Base-by-base conservation (phyloP, 805 yeast genomes). In the Saccharomyces kudriavzevii region DNA sequence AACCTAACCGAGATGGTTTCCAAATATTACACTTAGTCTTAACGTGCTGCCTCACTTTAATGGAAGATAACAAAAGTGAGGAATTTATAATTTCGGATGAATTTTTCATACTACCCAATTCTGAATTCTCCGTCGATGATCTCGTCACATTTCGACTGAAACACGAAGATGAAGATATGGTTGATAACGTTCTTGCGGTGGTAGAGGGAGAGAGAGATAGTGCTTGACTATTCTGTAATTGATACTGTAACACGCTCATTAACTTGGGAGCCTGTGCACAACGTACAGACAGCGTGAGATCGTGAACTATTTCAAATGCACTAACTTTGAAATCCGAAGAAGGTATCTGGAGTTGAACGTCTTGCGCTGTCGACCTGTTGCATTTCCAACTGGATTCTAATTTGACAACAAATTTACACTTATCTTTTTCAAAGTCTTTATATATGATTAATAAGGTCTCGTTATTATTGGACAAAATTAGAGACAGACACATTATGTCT, bases 341-440 rank as follows among this genome's bases (percentile, higher is more conserved):
- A 0, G 68, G 62, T 4, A 67, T 50, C 14, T 56, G 50, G 5
- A 67, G 31, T 51, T 68, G 72, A 24, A 67, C 50, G 55, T 68
- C 72, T 45, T 62, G 67, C 2, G 71, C 72, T 1, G 71, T 61
- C 4, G 69, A 58, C 49, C 58, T 64, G 4, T 54, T 47, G 25
- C 57, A 53, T 31, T 54, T 62, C 68, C 70, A 65, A 8, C 50
- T 52, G 1, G 57, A 13, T 2, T 62, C 47, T 5, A 68, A 52
- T 1, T 50, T 48, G 1, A 62, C 58, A 26, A 61, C 52, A 10
- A 65, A 46, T 27, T 57, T 55, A 46, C 59, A 53, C 25, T 52
- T 48, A 1, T 47, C 26, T 14, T 50, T 52, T 25, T 48, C 52
- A 26, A 49, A 46, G 11, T 59, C 53, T n/a, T 53, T 49, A 9